These are phyloP conservation scores for Neonectria ditissima DNA, from an alignment of 2,329 filamentous ascomycete species.

Conservation along the genomic window DNA sequence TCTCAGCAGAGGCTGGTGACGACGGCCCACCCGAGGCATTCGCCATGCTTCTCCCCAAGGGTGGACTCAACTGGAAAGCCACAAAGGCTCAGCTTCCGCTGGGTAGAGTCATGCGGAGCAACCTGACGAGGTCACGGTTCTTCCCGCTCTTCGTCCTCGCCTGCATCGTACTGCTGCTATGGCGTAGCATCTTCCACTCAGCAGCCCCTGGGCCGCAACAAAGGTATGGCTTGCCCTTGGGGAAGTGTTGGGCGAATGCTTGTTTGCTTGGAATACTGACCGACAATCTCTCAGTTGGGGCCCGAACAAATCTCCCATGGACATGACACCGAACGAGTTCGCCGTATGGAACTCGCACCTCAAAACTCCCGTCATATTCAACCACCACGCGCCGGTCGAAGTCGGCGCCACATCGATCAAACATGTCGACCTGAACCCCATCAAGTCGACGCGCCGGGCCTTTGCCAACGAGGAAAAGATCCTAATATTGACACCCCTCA, in stretches of 20 bases:
- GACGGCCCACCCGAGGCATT: conserved; percentile 43
- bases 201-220: conserved; percentile 92
- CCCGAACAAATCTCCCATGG: conserved; percentile 93
- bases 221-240: conserved; percentile 67
- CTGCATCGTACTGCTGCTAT: conserved; percentile 82
- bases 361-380: conserved; percentile 94
- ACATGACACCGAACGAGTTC: conserved; percentile 93
- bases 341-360: conserved; percentile 89
- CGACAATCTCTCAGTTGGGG: conserved; percentile 77
- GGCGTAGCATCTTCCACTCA: conserved; percentile 84
- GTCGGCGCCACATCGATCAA: conserved; percentile 85
- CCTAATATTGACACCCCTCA: conserved; percentile 91
- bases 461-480: conserved; percentile 85
- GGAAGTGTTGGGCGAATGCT: conserved; percentile 40
- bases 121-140: conserved; percentile 82
- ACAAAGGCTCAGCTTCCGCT: conserved; percentile 83
- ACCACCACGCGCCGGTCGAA: conserved; percentile 89
- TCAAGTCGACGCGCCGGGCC: conserved; percentile 84
- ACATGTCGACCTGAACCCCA: conserved; percentile 84
- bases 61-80: conserved; percentile 92
- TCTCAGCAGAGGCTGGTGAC: conserved; percentile 32
- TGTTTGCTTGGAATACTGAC: conserved; percentile 34
- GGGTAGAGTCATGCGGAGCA: conserved; percentile 75
- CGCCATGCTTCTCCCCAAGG: conserved; percentile 90
- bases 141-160: conserved; percentile 78